phyloP scores from a whole-genome alignment of 495 filamentous ascomycete species.

The Tricharina praecox region DNA sequence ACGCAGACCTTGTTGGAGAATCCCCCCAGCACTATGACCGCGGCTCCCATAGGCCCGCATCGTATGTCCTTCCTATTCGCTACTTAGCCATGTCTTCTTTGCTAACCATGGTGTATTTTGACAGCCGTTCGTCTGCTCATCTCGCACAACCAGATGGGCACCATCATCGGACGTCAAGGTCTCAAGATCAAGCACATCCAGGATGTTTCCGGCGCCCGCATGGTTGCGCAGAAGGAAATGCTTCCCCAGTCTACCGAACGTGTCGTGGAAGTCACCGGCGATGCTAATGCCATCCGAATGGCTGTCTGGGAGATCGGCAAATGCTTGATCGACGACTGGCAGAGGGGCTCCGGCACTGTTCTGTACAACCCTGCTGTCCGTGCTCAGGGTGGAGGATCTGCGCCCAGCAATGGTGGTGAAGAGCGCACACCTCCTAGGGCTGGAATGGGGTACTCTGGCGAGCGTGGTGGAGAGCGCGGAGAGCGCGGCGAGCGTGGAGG shows the following conservation, averaged over 20 bases:
- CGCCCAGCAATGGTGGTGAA: slow-evolving; percentile 26
- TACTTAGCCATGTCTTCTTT: not conserved
- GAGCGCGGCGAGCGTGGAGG: slow-evolving; percentile 38
- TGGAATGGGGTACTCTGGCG: slow-evolving; percentile 17
- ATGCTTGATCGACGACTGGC: slow-evolving; percentile 93
- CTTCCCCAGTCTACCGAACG: slow-evolving; percentile 97
- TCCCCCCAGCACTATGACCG: slow-evolving; percentile 39
- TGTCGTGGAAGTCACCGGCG: slow-evolving; percentile 89
- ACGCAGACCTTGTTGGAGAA: slow-evolving; percentile 81
- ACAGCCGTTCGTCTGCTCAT: slow-evolving; percentile 90
- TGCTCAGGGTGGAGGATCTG: slow-evolving; percentile 43
- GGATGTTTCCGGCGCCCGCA: slow-evolving; percentile 87
- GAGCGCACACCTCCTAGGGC: too few relatives aligned
- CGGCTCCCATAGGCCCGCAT: slow-evolving; percentile 47
- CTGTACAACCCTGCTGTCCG: slow-evolving; percentile 92
- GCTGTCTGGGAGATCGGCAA: slow-evolving; percentile 98
- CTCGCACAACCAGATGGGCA: slow-evolving; percentile 99
- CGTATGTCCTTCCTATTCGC: slow-evolving; percentile 43
- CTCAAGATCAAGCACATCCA: slow-evolving; percentile 99
- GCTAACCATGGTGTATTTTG: not conserved
- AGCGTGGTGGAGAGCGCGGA: slow-evolving; percentile 32
- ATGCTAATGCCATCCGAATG: slow-evolving; percentile 81
- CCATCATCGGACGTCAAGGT: slow-evolving; percentile 90
- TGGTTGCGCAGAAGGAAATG: slow-evolving; percentile 99
- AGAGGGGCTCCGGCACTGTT: slow-evolving; percentile 87